Evolutionary conservation across 148 eudicot genomes (phyloP).

Genomic region (Nyssa sinensis): DNA sequence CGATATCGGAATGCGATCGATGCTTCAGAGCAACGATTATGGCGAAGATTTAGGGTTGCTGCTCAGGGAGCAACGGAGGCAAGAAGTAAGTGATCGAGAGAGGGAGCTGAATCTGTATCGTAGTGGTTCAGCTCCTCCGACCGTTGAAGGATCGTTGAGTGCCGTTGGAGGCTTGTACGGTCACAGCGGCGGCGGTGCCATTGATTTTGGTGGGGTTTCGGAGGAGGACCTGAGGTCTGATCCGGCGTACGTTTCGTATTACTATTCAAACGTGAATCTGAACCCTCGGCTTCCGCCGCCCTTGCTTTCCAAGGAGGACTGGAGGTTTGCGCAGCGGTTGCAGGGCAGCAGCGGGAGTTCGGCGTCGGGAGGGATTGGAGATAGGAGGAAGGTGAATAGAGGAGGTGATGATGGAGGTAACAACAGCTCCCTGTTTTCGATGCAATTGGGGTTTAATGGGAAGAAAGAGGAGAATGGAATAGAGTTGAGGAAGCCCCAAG

Average conservation of each 20-base stretch:
- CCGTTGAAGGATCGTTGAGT: constrained; percentile 56
- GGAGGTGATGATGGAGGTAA: constrained; percentile 10
- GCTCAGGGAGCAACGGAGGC: constrained; percentile 38
- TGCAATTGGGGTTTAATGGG: constrained; percentile 28
- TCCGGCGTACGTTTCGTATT: constrained; percentile 60
- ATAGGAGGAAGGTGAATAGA: constrained; percentile 42
- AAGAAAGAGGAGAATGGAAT: constrained; percentile 29
- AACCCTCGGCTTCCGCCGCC: constrained; percentile 74
- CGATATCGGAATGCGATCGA: constrained; percentile 56
- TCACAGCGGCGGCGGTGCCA: constrained; percentile 26
- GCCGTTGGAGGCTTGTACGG: constrained; percentile 42
- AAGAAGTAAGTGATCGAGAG: constrained; percentile 36
- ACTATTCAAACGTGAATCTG: constrained; percentile 54
- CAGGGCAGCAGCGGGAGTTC: constrained; percentile 24
- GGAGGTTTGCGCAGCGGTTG: constrained; percentile 55
- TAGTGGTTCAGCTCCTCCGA: constrained; percentile 86
- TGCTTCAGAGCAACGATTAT: constrained; percentile 34
- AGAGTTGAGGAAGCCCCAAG: constrained; percentile 20
- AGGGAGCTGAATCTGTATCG: constrained; percentile 46
- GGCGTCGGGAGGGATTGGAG: constrained; percentile 61
- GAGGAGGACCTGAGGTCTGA: constrained; percentile 66
- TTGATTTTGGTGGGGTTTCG: constrained; percentile 20
- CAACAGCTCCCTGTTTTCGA: constrained; percentile 26
- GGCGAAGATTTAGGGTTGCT: constrained; percentile 52
- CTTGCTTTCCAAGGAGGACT: constrained; percentile 59